Percentiles rank a stretch among this genome's conserved stretches.
These are phyloP conservation scores for Tolypocladium ovalisporum DNA, from an alignment of 2,329 filamentous ascomycete species.

Conservation along the genomic window DNA sequence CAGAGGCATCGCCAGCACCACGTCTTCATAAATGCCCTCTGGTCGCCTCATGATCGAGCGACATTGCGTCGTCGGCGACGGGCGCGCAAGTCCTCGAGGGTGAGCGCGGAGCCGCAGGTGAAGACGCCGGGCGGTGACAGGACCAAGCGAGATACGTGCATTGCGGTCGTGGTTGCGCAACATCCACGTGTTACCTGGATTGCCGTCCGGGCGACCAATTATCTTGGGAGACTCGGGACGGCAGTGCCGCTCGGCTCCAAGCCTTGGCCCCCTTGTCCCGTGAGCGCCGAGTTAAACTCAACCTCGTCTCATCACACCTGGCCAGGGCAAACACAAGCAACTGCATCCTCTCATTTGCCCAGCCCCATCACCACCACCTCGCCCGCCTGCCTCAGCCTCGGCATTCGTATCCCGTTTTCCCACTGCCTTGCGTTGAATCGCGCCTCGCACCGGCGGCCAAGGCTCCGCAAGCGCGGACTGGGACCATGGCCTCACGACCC, in stretches of 20 bases:
- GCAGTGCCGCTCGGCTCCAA: not conserved
- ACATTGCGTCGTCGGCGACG: not conserved
- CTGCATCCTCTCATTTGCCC: not conserved
- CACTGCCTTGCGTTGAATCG: too few species aligned
- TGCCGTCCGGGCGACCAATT: not conserved
- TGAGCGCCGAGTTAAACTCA: constrained; percentile 1
- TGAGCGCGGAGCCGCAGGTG: not conserved
- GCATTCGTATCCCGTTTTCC: not conserved
- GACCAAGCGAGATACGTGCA: not conserved
- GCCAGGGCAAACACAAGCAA: not conserved
- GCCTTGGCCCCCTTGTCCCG: not conserved
- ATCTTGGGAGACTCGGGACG: not conserved
- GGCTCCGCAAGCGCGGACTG: constrained; percentile 1
- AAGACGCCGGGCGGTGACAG: not conserved
- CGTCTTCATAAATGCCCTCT: not conserved
- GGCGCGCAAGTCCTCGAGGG: not conserved
- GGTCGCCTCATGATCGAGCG: not conserved
- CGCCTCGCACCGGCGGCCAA: not conserved
- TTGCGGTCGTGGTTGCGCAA: constrained; percentile 1
- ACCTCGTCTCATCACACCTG: not conserved
- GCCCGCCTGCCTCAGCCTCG: not conserved
- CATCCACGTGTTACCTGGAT: not conserved
- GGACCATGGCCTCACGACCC: constrained; percentile 36
- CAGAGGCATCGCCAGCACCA: not conserved
- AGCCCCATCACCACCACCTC: not conserved